Base-by-base conservation (phyloP, 2,329 filamentous ascomycete species). In the Gyromitra esculenta region DNA sequence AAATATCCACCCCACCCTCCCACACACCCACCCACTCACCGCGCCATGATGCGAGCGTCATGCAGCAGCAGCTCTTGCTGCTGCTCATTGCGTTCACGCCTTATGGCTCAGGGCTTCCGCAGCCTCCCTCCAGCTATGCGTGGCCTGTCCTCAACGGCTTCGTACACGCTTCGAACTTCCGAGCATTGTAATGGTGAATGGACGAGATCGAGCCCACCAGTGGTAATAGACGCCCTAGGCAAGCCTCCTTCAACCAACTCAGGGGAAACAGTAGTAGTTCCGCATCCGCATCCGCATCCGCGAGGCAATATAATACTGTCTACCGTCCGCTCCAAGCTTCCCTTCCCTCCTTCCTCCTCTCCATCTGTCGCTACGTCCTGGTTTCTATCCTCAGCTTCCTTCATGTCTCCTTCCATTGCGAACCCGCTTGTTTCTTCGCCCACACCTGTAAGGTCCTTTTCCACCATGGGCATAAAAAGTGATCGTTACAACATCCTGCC, bases 111-210 rank as follows among this genome's bases (percentile, higher is more conserved):
- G 64, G 71, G 75, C 52, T 59, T 60, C 18, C 54, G 70, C 52
- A 66, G 64, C 25, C 50, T 56, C 41, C 56, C 70, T 66, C 66
- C 67, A 66, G 48, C 41, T 72, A 60, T 77, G 71, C 75, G 75
- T 77, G 75, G 75, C 75, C 71, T 77, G 64, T 52, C 71, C 43
- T 70, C 75, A 77, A 75, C 75, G 75, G 71, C 75, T 65, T 75
- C 64, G 21, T 66, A 48, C 57, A 77, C 75, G 59, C 70, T 74
- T 74, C 64, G 45, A 59, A 59, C 70, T 75, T 62, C 70, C 64
- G 73, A 59, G n/a, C 52, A 66, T 54, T 66, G 52, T 75, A 65
- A 60, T 45, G 25, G 60, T 69, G 70, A 64, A 60, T 69, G 64
- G 64, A 43, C 64, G 18, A 60, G 18, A 74, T 65, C 59, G 15